Evolutionary conservation across 2,329 filamentous ascomycete species (phyloP).

Genomic region (Zymoseptoria brevis): DNA sequence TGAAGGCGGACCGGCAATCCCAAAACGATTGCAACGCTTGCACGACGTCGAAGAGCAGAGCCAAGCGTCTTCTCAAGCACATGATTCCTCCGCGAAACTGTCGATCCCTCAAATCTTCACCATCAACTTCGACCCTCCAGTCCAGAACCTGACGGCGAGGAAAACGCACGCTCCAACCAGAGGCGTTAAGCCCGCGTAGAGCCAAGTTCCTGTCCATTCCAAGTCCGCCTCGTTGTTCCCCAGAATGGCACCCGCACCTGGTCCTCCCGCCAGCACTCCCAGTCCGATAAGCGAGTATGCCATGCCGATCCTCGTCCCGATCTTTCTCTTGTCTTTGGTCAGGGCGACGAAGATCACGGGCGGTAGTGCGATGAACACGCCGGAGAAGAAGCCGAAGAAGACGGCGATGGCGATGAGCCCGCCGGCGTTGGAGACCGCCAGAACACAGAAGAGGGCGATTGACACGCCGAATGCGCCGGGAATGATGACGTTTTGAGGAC

Average conservation of each 20-base stretch:
- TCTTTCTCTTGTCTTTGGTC: constrained; percentile 34
- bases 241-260: constrained; percentile 47
- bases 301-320: constrained; percentile 31
- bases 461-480: constrained; percentile 28
- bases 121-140: constrained; percentile 21
- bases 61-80: not conserved
- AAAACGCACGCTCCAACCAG: constrained; percentile 22
- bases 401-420: constrained; percentile 32
- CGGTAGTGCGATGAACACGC: constrained; percentile 37
- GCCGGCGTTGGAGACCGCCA: constrained; percentile 29
- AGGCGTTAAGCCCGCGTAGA: constrained; percentile 23
- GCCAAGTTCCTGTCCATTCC: constrained; percentile 42
- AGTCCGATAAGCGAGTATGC: constrained; percentile 30
- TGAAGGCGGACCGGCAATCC: too few relatives aligned
- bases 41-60: not conserved
- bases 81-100: not conserved
- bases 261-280: constrained; percentile 31
- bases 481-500: constrained; percentile 32
- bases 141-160: constrained; percentile 19
- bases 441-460: constrained; percentile 31
- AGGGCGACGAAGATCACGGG: constrained; percentile 34
- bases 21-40: not conserved
- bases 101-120: constrained; percentile 20
- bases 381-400: constrained; percentile 38
- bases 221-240: constrained; percentile 54